phyloP scores from a whole-genome alignment of 345 rosid genomes.

The Limnanthes douglasii region DNA sequence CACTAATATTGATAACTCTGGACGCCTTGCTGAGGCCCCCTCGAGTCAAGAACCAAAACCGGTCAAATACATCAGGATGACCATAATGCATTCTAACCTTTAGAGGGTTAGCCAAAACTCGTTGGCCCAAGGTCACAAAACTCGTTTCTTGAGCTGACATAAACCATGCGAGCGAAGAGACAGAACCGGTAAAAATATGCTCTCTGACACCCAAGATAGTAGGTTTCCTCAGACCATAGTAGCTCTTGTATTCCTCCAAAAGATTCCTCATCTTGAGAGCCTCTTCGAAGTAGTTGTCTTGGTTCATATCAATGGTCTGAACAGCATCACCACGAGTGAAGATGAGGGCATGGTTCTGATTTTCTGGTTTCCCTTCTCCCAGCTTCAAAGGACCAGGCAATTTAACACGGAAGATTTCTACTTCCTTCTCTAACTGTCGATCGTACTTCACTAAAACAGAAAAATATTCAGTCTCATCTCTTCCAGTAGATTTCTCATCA shows the following conservation, averaged over 20 bases:
- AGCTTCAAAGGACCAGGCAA: slow-evolving; percentile 82
- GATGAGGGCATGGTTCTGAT: slow-evolving; percentile 92
- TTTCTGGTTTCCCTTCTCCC: slow-evolving; percentile 96
- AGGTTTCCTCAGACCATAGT: slow-evolving; percentile 71
- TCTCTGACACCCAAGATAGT: slow-evolving; percentile 87
- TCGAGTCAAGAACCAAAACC: slow-evolving; percentile 77
- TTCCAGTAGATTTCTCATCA: slow-evolving; percentile 49
- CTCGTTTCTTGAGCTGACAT: slow-evolving; percentile 89
- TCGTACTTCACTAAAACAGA: slow-evolving; percentile 83
- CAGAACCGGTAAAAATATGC: slow-evolving; percentile 83
- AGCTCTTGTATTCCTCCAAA: slow-evolving; percentile 57
- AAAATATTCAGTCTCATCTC: slow-evolving; percentile 43
- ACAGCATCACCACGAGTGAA: slow-evolving; percentile 92
- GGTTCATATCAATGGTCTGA: slow-evolving; percentile 96
- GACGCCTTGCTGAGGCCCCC: slow-evolving; percentile 96
- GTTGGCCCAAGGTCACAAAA: slow-evolving; percentile 85
- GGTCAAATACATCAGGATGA: slow-evolving; percentile 89
- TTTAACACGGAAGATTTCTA: slow-evolving; percentile 75
- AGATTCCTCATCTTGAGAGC: slow-evolving; percentile 89
- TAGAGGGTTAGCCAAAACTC: slow-evolving; percentile 83
- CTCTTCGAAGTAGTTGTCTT: slow-evolving; percentile 85
- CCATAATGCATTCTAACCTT: slow-evolving; percentile 92
- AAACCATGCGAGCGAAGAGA: slow-evolving; percentile 89
- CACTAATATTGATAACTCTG: slow-evolving; percentile 69
- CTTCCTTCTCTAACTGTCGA: slow-evolving; percentile 53